Conservation (phyloP, 164 flowering plant species). For the Umbilicus rupestris region DNA sequence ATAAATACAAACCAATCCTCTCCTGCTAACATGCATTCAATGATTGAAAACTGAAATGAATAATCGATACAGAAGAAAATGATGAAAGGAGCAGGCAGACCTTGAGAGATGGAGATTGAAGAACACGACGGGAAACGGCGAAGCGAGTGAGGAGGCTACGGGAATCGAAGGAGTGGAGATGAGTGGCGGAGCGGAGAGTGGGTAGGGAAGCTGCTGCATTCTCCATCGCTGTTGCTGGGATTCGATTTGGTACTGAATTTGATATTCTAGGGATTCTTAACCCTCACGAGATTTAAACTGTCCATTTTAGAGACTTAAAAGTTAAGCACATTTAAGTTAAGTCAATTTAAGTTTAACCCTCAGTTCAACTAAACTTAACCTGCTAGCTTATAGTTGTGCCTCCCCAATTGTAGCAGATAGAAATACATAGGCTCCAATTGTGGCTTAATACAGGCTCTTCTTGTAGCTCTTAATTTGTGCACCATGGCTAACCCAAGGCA, state of each 20-base stretch:
- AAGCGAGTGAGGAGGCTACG: conserved; percentile 2
- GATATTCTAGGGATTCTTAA: neutral
- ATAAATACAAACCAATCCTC: neutral
- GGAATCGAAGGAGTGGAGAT: neutral
- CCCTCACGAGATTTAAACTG: neutral
- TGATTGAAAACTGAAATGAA: neutral
- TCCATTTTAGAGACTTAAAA: too few species aligned
- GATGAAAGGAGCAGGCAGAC: neutral
- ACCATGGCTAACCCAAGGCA: too few species aligned
- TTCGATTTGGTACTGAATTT: neutral
- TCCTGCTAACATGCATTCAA: neutral
- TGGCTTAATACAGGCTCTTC: too few species aligned
- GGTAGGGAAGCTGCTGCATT: neutral
- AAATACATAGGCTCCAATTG: too few species aligned
- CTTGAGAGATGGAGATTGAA: neutral
- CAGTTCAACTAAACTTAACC: too few species aligned
- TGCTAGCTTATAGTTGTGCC: too few species aligned
- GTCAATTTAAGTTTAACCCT: too few species aligned
- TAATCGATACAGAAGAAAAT: neutral
- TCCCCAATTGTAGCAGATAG: too few species aligned
- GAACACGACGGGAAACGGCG: neutral
- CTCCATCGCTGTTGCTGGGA: neutral
- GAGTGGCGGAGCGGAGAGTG: neutral
- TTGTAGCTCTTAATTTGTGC: too few species aligned
- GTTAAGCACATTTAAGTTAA: too few species aligned